Evolutionary conservation across 2,329 filamentous ascomycete species (phyloP).

Genomic region (Xylariaceae sp.): DNA sequence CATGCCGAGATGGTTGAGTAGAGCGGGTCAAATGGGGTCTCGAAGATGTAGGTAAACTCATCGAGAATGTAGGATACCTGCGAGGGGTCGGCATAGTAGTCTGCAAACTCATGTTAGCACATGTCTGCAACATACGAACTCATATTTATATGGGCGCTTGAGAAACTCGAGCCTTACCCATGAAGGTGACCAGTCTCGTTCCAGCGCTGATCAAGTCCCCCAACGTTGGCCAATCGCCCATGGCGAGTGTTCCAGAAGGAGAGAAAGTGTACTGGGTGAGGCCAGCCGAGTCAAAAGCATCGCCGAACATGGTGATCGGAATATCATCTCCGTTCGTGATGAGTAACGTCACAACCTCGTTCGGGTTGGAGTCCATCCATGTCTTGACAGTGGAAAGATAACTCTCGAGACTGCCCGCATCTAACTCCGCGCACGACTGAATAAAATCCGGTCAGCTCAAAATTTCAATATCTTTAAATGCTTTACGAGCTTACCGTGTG

Average conservation of each 20-base stretch:
- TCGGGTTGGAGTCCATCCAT: conserved; percentile 56
- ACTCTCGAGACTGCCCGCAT: conserved; percentile 52
- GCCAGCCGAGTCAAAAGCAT: conserved; percentile 51
- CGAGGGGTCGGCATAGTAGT: conserved; percentile 51
- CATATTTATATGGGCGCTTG: neutral
- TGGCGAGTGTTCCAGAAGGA: conserved; percentile 39
- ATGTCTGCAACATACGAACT: neutral
- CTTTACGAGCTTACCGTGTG: conserved; percentile 45
- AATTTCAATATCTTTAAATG: neutral
- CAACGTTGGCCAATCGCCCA: conserved; percentile 65
- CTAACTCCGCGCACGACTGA: conserved; percentile 50
- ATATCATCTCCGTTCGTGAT: conserved; percentile 60
- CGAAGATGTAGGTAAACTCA: conserved; percentile 65
- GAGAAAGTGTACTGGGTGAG: conserved; percentile 55
- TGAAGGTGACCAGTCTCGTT: conserved; percentile 66
- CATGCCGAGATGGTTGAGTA: conserved; percentile 60
- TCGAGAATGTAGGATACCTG: conserved; percentile 59
- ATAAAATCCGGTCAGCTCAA: neutral
- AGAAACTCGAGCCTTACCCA: conserved; percentile 44
- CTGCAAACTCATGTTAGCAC: conserved; percentile 35
- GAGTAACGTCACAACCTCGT: conserved; percentile 61
- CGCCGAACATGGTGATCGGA: conserved; percentile 50
- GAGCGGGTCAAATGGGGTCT: conserved; percentile 66
- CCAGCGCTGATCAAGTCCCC: conserved; percentile 58
- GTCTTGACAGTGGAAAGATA: conserved; percentile 56